Base-by-base conservation (phyloP, 768 basidiomycete genomes). In the Gymnopilus dilepis region DNA sequence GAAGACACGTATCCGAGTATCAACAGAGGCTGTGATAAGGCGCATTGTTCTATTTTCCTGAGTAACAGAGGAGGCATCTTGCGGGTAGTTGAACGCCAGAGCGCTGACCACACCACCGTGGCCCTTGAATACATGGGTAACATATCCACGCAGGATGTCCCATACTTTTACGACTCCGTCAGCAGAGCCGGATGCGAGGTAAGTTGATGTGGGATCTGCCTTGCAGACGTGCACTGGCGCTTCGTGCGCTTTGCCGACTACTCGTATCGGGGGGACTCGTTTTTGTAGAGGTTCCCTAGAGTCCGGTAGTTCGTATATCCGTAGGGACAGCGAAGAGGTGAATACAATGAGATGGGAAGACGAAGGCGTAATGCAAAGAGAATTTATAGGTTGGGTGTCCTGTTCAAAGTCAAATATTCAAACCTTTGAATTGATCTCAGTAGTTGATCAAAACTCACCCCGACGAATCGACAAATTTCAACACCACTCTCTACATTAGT, bases 51-150 rank as follows among this genome's bases (percentile, higher is more conserved):
- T 79, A 55, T 78, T 75, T 43, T 63, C 66, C 56, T 78, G 78
- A 40, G 67, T 73, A 28, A 82, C 76, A 33, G 77, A 78, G 7
- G 85, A 84, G 2, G 82, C 78, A 62, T 90, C 84, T 61, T 80
- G 84, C 21, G 88, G 89, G 67, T 90, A 92, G 73, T 89, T 91
- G 77, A 96, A 99, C 24, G 84, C 78, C 61, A 99, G 78, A 15
- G 97, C 95, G 66, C 91, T 93, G 72, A 99, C 90, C 61, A 97
- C 93, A n/a, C 97, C 97, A 4, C 96, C 97, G 71, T 99, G 97
- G 2, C 96, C 97, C 69, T 91, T 92, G 82, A 97, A 95, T 12
- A 95, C 83, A 73, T 99, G 97, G 0, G 97, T 99, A 31, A 92
- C 86, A 72, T 89, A 95, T 33, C 95, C 96, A 24, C 88, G 88